Evolutionary conservation across 306 rosid genomes (phyloP), one percentile per base, ranked within the genome.

Genomic region (Prosopis cineraria): DNA sequence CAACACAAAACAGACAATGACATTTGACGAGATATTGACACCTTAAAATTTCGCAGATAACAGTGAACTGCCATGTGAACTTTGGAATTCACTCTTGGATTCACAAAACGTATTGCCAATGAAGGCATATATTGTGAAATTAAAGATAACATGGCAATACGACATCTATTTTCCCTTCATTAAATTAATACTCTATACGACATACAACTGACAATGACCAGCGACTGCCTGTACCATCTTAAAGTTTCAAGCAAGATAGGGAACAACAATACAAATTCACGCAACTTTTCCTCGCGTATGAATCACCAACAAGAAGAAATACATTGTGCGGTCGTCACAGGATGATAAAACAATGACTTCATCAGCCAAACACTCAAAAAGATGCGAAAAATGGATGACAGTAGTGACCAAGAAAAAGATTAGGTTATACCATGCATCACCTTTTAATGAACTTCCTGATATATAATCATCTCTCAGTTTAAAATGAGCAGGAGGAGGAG

Each of bases 391-490:
- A 48, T 25, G 71, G 33, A 58, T 11, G 19, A 70, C 14, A 27
- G 12, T 9, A 55, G 41, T 27, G 37, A 68, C 43, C 45, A 8
- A 78, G 33, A 45, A 75, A 9, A 64, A 72, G 25, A 65, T 47
- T 52, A 76, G 68, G 52, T 25, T 73, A 53, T 17, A n/a, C n/a
- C 9, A 27, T 58, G 75, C 78, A 70, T 80, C 72, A 92, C 98
- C 98, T 92, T 91, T 94, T 78, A 94, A 83, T 10, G 98, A 90
- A 85, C 97, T 94, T 87, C 95, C 98, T 2, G 98, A 90, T 81
- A 92, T 69, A 79, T 90, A 92, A 81, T 92, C 97, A 72, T 94
- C 98, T 83, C 95, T 92, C 72, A 87, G 85, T 80, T 75, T 93
- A 77, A 94, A 94, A 88, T 92, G 91, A 78, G 89, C 84, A 0